Percentiles rank a stretch among this genome's conserved stretches.
Conservation (phyloP, 768 basidiomycete genomes). For the Phaffia australis region DNA sequence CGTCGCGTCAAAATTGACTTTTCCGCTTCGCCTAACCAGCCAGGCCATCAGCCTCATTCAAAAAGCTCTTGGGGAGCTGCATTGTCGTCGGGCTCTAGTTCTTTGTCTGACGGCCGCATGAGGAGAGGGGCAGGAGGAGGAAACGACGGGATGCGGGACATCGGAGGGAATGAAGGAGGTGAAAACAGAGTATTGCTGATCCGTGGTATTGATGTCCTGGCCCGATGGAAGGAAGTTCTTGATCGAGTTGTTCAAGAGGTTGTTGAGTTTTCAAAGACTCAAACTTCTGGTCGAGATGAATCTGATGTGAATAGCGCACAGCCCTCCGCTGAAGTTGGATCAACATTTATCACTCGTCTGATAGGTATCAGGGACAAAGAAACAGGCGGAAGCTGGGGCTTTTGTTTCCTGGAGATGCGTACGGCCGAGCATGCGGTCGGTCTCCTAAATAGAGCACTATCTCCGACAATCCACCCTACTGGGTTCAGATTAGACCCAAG, state of each 20-base stretch:
- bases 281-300: slow-evolving; percentile 24
- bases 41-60: slow-evolving; percentile 43
- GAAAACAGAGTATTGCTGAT: slow-evolving; percentile 64
- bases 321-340: no score
- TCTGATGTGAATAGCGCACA: slow-evolving; percentile 32
- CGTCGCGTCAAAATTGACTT: slow-evolving; percentile 92
- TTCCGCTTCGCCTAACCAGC: slow-evolving; percentile 46
- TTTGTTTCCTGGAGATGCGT: slow-evolving; percentile 85
- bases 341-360: slow-evolving; percentile 57
- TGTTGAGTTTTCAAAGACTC: slow-evolving; percentile 58
- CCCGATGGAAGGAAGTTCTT: slow-evolving; percentile 75
- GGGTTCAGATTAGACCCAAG: slow-evolving; percentile 20
- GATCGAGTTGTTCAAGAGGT: slow-evolving; percentile 44
- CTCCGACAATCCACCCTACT: slow-evolving; percentile 1
- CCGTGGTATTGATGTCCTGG: slow-evolving; percentile 77
- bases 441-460: slow-evolving; percentile 12
- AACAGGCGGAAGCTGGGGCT: slow-evolving; percentile 80
- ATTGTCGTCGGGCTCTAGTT: slow-evolving; percentile 10
- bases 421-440: slow-evolving; percentile 47
- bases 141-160: slow-evolving; percentile 94
- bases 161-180: slow-evolving; percentile 54
- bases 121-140: slow-evolving; percentile 43
- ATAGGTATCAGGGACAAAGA: slow-evolving; percentile 79
- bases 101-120: slow-evolving; percentile 33
- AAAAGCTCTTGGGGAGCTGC: slow-evolving; percentile 38